A percentile compares a stretch with the other conserved stretches of the same genome.
Evolutionary conservation across 768 basidiomycete species (phyloP).

Genomic region (Trametes coccinea): DNA sequence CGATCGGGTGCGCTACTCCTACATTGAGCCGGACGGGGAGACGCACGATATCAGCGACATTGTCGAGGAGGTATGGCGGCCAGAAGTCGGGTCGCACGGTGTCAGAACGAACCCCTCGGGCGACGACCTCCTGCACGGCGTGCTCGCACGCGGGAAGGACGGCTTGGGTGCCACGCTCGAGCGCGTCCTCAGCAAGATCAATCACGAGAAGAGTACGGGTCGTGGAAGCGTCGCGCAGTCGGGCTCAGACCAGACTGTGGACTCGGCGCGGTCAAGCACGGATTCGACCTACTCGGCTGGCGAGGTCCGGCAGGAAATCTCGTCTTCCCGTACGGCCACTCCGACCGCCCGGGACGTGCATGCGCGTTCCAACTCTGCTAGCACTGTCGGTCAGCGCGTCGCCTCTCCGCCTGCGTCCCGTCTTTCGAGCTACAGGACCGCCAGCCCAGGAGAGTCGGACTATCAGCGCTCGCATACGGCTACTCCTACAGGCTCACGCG

Average conservation of each 20-base stretch:
- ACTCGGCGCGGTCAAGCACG: slow-evolving; percentile 35
- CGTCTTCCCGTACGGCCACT: slow-evolving; percentile 39
- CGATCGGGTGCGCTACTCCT: slow-evolving; percentile 88
- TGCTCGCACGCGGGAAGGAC: slow-evolving; percentile 57
- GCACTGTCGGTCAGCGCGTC: slow-evolving; percentile 21
- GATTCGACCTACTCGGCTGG: slow-evolving; percentile 58
- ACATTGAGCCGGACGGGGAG: slow-evolving; percentile 87
- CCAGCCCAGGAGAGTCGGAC: slow-evolving; percentile 30
- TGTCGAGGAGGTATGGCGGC: slow-evolving; percentile 86
- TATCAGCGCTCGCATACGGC: slow-evolving; percentile 30
- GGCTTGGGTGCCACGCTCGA: slow-evolving; percentile 69
- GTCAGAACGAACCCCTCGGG: slow-evolving; percentile 33
- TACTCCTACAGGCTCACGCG: slow-evolving; percentile 39
- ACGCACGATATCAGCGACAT: slow-evolving; percentile 93
- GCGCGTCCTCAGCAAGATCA: slow-evolving; percentile 74
- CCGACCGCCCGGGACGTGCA: slow-evolving; percentile 22
- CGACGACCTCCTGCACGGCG: slow-evolving; percentile 69
- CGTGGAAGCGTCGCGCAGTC: slow-evolving; percentile 28
- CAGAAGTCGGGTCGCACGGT: slow-evolving; percentile 29
- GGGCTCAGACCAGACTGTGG: slow-evolving; percentile 24
- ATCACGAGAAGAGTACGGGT: slow-evolving; percentile 52
- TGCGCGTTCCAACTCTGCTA: slow-evolving; percentile 21
- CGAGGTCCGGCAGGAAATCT: slow-evolving; percentile 13
- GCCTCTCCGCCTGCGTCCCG: slow-evolving; percentile 31
- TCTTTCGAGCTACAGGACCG: slow-evolving; percentile 31